A percentile compares a stretch with the other conserved stretches of the same genome.
Conservation (phyloP, 2,329 filamentous ascomycete species). For the Botrytis aclada region DNA sequence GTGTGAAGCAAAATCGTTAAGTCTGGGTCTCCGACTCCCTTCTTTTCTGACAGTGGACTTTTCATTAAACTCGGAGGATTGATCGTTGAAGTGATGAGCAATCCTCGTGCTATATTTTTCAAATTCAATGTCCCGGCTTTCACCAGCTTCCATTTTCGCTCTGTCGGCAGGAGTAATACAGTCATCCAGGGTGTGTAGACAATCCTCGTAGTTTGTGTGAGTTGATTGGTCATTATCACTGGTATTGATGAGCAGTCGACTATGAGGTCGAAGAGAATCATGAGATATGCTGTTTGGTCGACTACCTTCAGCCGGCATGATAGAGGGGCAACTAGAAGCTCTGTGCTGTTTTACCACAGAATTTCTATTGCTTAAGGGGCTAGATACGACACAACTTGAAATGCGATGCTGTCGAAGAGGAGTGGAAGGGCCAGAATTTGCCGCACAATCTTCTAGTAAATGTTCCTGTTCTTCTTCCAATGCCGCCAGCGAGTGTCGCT, state of each 20-base stretch:
- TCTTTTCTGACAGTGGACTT: background rate
- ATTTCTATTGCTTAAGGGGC: background rate
- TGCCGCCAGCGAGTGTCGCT: background rate
- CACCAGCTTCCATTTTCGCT: slow-evolving; percentile 7
- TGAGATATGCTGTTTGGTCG: background rate
- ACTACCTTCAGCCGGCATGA: background rate
- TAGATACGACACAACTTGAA: background rate
- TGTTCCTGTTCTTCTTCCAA: slow-evolving; percentile 10
- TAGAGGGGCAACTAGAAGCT: slow-evolving; percentile 9
- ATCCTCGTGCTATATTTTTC: background rate
- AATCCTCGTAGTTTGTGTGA: slow-evolving; percentile 11
- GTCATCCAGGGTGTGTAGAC: slow-evolving; percentile 10
- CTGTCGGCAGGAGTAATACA: slow-evolving; percentile 8
- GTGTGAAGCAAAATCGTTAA: background rate
- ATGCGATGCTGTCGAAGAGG: slow-evolving; percentile 10
- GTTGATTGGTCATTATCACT: slow-evolving; percentile 3
- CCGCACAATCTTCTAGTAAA: slow-evolving; percentile 1
- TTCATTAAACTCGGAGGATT: background rate
- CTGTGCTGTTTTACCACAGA: slow-evolving; percentile 7
- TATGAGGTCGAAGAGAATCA: background rate
- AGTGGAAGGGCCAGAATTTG: slow-evolving; percentile 6
- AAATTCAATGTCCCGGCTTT: background rate
- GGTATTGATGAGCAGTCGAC: background rate
- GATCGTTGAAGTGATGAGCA: background rate
- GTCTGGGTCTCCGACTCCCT: background rate